These are phyloP conservation scores for Microascus cirrosus DNA, from an alignment of 2,329 filamentous ascomycete genomes.

Conservation along the genomic window DNA sequence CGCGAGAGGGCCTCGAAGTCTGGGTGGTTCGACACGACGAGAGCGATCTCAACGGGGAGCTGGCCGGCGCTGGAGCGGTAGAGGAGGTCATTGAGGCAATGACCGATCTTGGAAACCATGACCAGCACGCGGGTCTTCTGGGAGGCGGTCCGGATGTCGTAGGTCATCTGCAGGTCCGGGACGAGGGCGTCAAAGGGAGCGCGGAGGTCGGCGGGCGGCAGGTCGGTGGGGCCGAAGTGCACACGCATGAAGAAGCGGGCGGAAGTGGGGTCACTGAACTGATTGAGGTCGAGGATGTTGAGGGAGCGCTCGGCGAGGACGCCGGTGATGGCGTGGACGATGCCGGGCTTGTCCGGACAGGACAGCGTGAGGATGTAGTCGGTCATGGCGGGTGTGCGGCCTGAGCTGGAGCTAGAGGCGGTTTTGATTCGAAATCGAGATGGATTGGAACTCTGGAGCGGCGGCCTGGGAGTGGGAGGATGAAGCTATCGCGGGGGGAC, in stretches of 20 bases:
- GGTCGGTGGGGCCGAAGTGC: constrained; percentile 55
- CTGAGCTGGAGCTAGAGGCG: background rate
- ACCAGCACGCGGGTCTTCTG: constrained; percentile 68
- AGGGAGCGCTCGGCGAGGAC: constrained; percentile 62
- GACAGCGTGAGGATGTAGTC: constrained; percentile 71
- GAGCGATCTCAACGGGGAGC: constrained; percentile 61
- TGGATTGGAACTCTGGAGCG: background rate
- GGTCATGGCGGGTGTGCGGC: constrained; percentile 20
- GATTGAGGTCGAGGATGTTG: constrained; percentile 76
- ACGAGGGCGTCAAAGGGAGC: constrained; percentile 51
- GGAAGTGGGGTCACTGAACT: constrained; percentile 67
- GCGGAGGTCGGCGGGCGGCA: constrained; percentile 34
- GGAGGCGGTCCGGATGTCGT: constrained; percentile 56
- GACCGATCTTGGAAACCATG: constrained; percentile 52
- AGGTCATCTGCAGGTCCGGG: constrained; percentile 54
- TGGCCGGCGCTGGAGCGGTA: constrained; percentile 69
- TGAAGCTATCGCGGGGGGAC: background rate
- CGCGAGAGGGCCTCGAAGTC: constrained; percentile 59
- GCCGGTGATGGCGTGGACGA: constrained; percentile 74
- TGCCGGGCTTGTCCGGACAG: constrained; percentile 75
- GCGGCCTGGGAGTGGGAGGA: background rate
- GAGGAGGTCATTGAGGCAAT: constrained; percentile 57
- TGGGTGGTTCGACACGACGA: constrained; percentile 75
- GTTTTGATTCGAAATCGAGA: background rate
- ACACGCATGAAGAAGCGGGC: constrained; percentile 82